Percentiles rank a stretch among this genome's conserved stretches.
phyloP scores from a whole-genome alignment of 257 asterid species.

The Solanum chmielewskii region DNA sequence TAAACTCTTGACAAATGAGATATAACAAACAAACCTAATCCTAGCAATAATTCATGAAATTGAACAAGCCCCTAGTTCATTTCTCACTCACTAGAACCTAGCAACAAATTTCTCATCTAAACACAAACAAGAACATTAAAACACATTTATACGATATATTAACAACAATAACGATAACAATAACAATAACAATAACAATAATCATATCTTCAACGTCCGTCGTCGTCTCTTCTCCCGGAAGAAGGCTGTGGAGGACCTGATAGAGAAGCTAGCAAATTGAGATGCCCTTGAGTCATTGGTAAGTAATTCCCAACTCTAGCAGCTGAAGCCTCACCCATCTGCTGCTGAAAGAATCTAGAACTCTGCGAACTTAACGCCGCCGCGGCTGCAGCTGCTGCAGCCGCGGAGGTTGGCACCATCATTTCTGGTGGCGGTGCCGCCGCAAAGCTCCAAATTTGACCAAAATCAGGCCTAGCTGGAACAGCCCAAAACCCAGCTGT shows the following conservation, averaged over 20 bases:
- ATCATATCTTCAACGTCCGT: constrained; percentile 37
- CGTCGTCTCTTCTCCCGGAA: constrained; percentile 61
- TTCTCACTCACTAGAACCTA: constrained; percentile 9
- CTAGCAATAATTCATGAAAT: not conserved
- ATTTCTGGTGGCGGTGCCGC: constrained; percentile 49
- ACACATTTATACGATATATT: not conserved
- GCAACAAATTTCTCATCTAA: not conserved
- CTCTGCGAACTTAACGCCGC: constrained; percentile 26
- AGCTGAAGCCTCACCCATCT: constrained; percentile 89
- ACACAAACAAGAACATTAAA: not conserved
- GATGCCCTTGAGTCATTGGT: constrained; percentile 91
- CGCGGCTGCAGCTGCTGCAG: constrained; percentile 1
- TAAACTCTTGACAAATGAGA: not conserved
- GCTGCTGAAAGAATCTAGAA: constrained; percentile 75
- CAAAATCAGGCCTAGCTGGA: constrained; percentile 73
- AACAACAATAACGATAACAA: not conserved
- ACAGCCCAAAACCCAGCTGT: constrained; percentile 80
- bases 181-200: not conserved
- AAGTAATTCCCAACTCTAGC: constrained; percentile 92
- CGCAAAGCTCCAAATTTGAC: constrained; percentile 93
- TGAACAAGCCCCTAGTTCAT: not conserved
- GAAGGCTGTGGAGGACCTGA: constrained; percentile 59
- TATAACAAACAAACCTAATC: not conserved
- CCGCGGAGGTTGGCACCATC: constrained; percentile 32
- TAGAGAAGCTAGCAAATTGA: constrained; percentile 81